Conservation (phyloP, 345 rosid genomes). For the Hibiscus mutabilis region DNA sequence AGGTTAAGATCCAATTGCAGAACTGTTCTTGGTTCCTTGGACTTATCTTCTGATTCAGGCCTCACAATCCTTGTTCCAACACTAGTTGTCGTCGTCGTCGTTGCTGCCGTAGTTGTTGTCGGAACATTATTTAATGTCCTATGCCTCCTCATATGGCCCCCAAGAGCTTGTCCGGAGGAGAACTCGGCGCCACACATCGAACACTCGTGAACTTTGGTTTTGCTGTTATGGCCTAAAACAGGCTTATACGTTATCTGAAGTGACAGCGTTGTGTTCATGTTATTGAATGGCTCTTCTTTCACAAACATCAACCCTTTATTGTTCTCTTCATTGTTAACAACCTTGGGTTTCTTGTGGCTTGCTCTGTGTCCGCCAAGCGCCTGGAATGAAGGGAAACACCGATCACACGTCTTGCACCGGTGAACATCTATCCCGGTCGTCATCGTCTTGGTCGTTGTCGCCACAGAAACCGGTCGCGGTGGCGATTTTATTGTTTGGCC, state of each 20-base stretch:
- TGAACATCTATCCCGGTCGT: conserved; percentile 28
- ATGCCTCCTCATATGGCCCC: conserved; percentile 97
- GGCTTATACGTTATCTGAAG: conserved; percentile 33
- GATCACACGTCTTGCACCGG: conserved; percentile 80
- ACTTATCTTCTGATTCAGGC: conserved; percentile 25
- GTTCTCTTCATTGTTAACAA: conserved; percentile 24
- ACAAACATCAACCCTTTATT: conserved; percentile 14
- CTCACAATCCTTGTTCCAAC: conserved; percentile 9
- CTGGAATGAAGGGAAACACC: conserved; percentile 80
- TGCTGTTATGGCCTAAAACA: background rate
- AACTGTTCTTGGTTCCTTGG: conserved; percentile 30
- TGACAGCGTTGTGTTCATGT: conserved; percentile 41
- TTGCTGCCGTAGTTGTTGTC: background rate
- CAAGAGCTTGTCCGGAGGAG: conserved; percentile 86
- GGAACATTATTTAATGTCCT: conserved; percentile 26
- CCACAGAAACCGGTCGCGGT: conserved; percentile 3
- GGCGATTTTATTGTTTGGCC: conserved; percentile 16
- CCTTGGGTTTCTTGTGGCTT: conserved; percentile 81
- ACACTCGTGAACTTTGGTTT: conserved; percentile 69
- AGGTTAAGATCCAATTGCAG: conserved; percentile 57
- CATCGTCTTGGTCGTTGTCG: background rate
- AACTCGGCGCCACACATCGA: conserved; percentile 77
- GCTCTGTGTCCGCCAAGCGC: conserved; percentile 95
- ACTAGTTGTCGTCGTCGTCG: background rate
- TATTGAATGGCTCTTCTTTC: background rate